These are phyloP conservation scores for Pyricularia grisea DNA, from an alignment of 2,329 filamentous ascomycete genomes.

Conservation along the genomic window DNA sequence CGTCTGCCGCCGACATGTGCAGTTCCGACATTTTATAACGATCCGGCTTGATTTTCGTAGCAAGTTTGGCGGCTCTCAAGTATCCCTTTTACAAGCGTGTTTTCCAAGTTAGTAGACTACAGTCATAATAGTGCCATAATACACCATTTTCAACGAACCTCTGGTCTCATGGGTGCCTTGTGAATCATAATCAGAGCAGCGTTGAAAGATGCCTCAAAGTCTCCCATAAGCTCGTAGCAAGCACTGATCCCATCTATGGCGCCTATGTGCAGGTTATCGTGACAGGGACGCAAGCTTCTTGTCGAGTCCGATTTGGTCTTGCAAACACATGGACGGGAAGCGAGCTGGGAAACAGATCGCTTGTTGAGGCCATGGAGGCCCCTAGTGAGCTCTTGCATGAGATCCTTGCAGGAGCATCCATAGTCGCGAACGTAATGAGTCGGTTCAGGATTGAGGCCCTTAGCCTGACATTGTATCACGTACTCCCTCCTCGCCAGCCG, in stretches of 20 bases:
- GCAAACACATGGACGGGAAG: background rate
- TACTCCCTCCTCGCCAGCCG: background rate
- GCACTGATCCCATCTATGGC: conserved; percentile 1
- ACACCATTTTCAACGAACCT: background rate
- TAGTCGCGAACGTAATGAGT: background rate
- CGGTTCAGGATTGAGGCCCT: background rate
- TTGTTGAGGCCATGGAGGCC: background rate
- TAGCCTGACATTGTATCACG: background rate
- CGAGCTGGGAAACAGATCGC: background rate
- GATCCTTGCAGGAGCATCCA: background rate
- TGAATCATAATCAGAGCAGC: background rate
- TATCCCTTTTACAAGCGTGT: background rate
- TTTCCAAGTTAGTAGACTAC: background rate
- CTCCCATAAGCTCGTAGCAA: background rate
- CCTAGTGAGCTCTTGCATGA: background rate
- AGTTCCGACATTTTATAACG: background rate
- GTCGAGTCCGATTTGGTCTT: background rate
- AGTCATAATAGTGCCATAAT: background rate
- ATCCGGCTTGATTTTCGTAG: background rate
- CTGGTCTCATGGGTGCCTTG: background rate
- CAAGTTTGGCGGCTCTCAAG: conserved; percentile 1
- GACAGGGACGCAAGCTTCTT: background rate
- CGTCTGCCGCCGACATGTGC: background rate
- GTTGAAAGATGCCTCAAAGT: background rate
- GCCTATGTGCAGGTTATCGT: background rate